Conservation (phyloP, 352 stramenopile species). For the Phytophthora agathidicida region DNA sequence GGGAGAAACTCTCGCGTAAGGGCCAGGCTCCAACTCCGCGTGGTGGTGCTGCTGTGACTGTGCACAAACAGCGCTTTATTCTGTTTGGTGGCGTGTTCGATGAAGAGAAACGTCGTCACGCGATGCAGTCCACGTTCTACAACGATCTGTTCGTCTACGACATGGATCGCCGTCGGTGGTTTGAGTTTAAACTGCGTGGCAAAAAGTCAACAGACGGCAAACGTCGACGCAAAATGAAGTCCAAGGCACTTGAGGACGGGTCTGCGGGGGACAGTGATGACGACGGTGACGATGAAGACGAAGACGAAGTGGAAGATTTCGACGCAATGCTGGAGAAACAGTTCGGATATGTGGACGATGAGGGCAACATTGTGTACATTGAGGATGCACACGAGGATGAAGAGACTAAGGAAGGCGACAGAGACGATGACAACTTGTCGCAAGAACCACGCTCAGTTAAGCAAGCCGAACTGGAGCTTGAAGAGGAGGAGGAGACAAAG, state of each 20-base stretch:
- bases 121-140: conserved; percentile 94
- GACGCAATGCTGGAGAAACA: conserved; percentile 90
- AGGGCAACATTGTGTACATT: conserved; percentile 96
- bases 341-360: conserved; percentile 95
- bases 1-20: conserved; percentile 94
- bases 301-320: conserved; percentile 84
- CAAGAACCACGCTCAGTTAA: background rate
- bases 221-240: conserved; percentile 69
- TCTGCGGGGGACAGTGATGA: conserved; percentile 50
- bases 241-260: conserved; percentile 44
- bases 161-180: conserved; percentile 96
- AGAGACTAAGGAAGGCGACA: conserved; percentile 55
- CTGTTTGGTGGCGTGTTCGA: conserved; percentile 97
- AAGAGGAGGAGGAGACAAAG: conserved; percentile 40
- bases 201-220: conserved; percentile 81
- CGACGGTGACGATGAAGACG: conserved; percentile 62
- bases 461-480: conserved; percentile 20
- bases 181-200: conserved; percentile 88
- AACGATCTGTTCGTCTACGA: conserved; percentile 98
- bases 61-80: conserved; percentile 96
- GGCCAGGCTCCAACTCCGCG: conserved; percentile 83
- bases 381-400: conserved; percentile 89
- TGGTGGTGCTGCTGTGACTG: conserved; percentile 79
- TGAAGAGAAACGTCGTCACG: conserved; percentile 85
- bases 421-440: conserved; percentile 20